Evolutionary conservation across 2,329 filamentous ascomycete species (phyloP).

Genomic region (Corniculantispora saksenae): DNA sequence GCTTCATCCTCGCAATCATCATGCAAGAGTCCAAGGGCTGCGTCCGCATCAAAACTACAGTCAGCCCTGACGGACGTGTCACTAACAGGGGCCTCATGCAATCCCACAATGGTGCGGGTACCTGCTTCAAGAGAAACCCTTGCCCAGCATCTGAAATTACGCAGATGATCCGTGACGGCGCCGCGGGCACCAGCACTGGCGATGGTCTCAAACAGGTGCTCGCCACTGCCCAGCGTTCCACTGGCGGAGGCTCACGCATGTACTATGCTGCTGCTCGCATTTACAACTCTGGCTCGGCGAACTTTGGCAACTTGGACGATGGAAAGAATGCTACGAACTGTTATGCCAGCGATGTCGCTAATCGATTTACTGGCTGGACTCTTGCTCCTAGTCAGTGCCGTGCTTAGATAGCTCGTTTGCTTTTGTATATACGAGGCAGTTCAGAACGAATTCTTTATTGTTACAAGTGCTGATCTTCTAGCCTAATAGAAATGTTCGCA

Average conservation of each 20-base stretch:
- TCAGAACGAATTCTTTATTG: background rate
- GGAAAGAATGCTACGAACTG: background rate
- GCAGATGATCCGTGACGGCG: conserved; percentile 4
- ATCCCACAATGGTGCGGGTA: background rate
- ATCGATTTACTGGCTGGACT: conserved; percentile 4
- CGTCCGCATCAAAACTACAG: conserved; percentile 7
- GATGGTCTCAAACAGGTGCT: conserved; percentile 1
- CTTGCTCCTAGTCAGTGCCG: background rate
- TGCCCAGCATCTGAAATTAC: background rate
- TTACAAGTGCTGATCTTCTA: background rate
- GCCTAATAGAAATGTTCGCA: background rate
- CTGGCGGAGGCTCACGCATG: background rate
- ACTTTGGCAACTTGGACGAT: background rate
- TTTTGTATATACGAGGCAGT: background rate
- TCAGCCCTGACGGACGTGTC: background rate
- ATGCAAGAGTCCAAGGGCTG: conserved; percentile 29
- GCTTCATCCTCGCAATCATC: conserved; percentile 30
- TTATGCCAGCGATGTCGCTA: background rate
- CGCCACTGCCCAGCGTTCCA: background rate
- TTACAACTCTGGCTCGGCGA: conserved; percentile 7
- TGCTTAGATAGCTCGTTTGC: background rate
- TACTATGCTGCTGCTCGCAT: conserved; percentile 3
- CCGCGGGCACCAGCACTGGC: background rate
- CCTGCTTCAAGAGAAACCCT: background rate
- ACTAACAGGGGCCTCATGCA: conserved; percentile 11